These are phyloP conservation scores for Silene noctiflora DNA, from an alignment of 179 eudicot genomes.

Conservation along the genomic window DNA sequence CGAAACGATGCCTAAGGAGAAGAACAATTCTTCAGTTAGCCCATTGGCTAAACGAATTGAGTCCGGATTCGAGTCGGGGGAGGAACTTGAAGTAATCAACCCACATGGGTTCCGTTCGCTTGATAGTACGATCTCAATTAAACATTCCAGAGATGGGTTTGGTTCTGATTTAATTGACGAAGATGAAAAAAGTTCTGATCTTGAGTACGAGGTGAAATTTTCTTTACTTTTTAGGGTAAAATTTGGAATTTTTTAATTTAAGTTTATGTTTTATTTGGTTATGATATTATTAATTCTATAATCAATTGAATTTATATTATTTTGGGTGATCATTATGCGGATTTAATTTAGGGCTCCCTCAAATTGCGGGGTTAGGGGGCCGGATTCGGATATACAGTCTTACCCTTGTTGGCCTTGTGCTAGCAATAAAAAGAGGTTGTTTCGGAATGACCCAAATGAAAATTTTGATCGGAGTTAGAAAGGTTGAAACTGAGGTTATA, in stretches of 20 bases:
- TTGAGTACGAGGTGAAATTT: slow-evolving; percentile 55
- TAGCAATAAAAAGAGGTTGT: no score
- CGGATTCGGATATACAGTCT: no score
- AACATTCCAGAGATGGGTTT: slow-evolving; percentile 24
- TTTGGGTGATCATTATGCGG: no score
- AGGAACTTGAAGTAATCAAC: slow-evolving; percentile 49
- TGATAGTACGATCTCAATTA: slow-evolving; percentile 13
- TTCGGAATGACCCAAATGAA: no score
- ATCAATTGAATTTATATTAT: no score
- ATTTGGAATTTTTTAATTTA: neutral
- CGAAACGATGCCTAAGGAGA: slow-evolving; percentile 36
- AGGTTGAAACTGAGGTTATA: no score
- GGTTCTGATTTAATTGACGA: slow-evolving; percentile 23
- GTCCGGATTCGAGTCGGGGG: slow-evolving; percentile 32
- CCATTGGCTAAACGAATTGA: slow-evolving; percentile 10
- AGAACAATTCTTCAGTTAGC: slow-evolving; percentile 37
- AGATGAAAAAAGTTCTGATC: slow-evolving; percentile 58
- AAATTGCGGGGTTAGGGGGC: no score
- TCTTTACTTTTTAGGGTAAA: neutral
- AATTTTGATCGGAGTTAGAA: no score
- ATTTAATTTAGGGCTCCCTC: no score
- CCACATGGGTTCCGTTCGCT: slow-evolving; percentile 33
- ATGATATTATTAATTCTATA: neutral
- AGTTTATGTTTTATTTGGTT: neutral
- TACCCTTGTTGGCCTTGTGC: no score